Base-by-base conservation (phyloP, 1,284 basidiomycete genomes). In the Ustanciosporium gigantosporum region DNA sequence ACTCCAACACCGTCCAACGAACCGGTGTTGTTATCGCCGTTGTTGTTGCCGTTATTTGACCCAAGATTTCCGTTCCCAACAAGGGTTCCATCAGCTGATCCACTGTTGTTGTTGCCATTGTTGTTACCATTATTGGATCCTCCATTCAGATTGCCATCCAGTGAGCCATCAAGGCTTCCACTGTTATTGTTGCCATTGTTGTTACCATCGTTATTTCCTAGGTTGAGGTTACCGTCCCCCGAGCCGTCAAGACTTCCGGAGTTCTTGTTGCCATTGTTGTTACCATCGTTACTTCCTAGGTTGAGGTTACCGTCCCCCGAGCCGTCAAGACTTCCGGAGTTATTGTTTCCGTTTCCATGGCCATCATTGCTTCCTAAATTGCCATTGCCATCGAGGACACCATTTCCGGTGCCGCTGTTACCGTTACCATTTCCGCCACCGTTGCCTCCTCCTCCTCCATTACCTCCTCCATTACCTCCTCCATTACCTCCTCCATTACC, bases 21-120 rank as follows among this genome's bases (percentile, higher is more conserved):
- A 5, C 50, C 50, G 14, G 24, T 8, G 40, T 53, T 53, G 34
- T 25, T n/a, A 31, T 47, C 43, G 14, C 50, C 50, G 27, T 43
- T 32, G 21, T 31, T 34, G 8, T 25, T 19, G 7, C 50, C 50
- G 20, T 53, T 46, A 25, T 25, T 14, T 4, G 20, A 21, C 5
- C 50, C 50, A 3, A 21, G 7, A 34, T 52, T 52, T 25, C 25
- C 19, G 43, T 46, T 46, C 14, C 49, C 49, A n/a, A 36, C 29
- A 14, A 20, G 35, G 17, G 17, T 17, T 29, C 49, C 48, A 31
- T 51, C 22, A n/a, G 16, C n/a, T 15, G 6, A 8, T 23, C 46
- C 49, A 23, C 19, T 5, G 43, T 46, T 52, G 25, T 39, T 17
- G 27, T 46, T 46, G 25, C 49, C 49, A 29, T 52, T 46, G 19